A percentile compares a stretch with the other conserved stretches of the same genome.
These are phyloP conservation scores for Tetrastigma voinierianum DNA, from an alignment of 164 flowering plant genomes.

Conservation along the genomic window DNA sequence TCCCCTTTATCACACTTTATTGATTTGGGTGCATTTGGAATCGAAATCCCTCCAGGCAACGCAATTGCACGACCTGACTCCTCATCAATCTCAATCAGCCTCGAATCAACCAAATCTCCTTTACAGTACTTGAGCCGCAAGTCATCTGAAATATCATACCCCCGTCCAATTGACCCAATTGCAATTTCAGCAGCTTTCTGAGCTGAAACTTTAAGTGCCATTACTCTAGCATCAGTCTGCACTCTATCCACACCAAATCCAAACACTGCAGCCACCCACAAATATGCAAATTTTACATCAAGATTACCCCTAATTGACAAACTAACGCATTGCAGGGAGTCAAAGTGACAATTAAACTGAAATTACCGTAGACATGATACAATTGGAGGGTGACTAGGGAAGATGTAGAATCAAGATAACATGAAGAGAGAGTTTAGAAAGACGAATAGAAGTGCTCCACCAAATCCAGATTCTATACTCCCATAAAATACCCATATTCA, in stretches of 20 bases:
- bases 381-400: too few species aligned
- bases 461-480: too few species aligned
- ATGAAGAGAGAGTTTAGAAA: too few species aligned
- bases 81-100: conserved; percentile 74
- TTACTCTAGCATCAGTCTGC: conserved; percentile 26
- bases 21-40: conserved; percentile 64
- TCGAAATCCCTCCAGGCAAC: conserved; percentile 69
- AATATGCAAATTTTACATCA: conserved; percentile 2
- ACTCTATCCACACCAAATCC: too few species aligned
- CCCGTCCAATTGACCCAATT: conserved; percentile 72
- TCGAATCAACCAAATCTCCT: conserved; percentile 39
- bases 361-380: too few species aligned
- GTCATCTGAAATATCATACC: conserved; percentile 77
- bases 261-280: background rate
- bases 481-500: too few species aligned
- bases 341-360: too few species aligned
- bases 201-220: conserved; percentile 54
- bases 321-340: background rate
- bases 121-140: conserved; percentile 79
- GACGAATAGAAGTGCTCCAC: too few species aligned
- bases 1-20: conserved; percentile 98
- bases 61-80: conserved; percentile 55
- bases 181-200: conserved; percentile 73
- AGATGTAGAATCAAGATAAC: too few species aligned
- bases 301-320: background rate